Evolutionary conservation across 306 rosid genomes (phyloP).

Genomic region (Quercus rubra): DNA sequence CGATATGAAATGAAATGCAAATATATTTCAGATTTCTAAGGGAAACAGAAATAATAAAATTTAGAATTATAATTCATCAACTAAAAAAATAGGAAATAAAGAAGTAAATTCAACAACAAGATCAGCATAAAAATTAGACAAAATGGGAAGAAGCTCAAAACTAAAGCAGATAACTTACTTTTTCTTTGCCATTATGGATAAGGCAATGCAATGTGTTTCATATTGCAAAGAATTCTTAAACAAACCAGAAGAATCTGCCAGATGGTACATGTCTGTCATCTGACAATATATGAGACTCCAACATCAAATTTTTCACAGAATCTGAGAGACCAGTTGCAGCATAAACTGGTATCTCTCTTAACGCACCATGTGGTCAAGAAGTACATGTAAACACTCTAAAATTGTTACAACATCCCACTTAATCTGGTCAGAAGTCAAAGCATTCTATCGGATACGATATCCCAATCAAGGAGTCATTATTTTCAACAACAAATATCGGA

Average conservation of each 20-base stretch:
- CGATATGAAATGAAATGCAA: neutral
- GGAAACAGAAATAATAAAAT: neutral
- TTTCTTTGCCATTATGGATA: slow-evolving; percentile 33
- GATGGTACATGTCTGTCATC: slow-evolving; percentile 27
- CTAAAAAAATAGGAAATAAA: neutral
- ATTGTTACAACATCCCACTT: slow-evolving; percentile 21
- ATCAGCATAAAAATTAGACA: neutral
- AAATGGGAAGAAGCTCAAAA: neutral
- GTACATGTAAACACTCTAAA: slow-evolving; percentile 18
- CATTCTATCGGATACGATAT: slow-evolving; percentile 1
- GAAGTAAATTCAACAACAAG: slow-evolving; percentile 4
- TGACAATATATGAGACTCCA: slow-evolving; percentile 30
- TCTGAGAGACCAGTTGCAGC: slow-evolving; percentile 36
- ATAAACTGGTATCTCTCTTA: slow-evolving; percentile 13
- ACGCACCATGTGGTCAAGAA: slow-evolving; percentile 12
- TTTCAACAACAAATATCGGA: slow-evolving; percentile 17
- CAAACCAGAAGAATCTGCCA: slow-evolving; percentile 44
- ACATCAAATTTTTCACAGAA: slow-evolving; percentile 37
- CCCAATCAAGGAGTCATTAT: neutral
- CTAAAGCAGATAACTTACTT: slow-evolving; percentile 53
- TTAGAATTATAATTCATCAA: slow-evolving; percentile 3
- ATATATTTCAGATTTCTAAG: neutral
- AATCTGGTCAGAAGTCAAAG: slow-evolving; percentile 21
- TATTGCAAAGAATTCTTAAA: slow-evolving; percentile 33
- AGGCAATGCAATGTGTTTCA: slow-evolving; percentile 46